Conservation (phyloP, 345 rosid species). For the Geranium brycei region DNA sequence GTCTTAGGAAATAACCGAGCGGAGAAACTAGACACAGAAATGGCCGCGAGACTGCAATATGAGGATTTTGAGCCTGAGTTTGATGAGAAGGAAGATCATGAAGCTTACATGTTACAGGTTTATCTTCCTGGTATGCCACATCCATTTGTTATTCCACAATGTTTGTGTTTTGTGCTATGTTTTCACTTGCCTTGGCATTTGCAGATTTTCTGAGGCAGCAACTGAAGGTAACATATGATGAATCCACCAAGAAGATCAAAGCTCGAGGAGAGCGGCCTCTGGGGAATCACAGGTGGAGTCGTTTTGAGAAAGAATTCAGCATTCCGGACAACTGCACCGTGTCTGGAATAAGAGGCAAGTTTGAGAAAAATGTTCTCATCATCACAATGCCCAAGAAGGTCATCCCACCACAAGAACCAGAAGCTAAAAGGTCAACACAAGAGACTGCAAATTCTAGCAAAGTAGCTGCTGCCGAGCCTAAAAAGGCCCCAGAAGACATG, state of each 20-base stretch:
- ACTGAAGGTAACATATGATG: background rate
- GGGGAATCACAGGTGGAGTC: background rate
- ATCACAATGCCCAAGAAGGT: conserved; percentile 8
- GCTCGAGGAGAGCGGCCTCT: conserved; percentile 6
- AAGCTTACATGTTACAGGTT: background rate
- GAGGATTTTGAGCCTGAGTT: conserved; percentile 2
- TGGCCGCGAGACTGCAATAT: background rate
- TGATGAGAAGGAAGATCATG: background rate
- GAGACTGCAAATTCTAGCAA: background rate
- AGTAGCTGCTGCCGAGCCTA: background rate
- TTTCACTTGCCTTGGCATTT: background rate
- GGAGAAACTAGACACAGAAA: background rate
- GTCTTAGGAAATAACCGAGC: background rate
- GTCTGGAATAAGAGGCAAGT: background rate
- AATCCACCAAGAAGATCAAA: background rate
- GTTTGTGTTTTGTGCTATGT: background rate
- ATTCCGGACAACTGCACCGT: conserved; percentile 1
- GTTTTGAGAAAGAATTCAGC: background rate
- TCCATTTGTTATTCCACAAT: background rate
- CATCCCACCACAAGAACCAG: background rate
- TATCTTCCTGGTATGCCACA: conserved; percentile 1
- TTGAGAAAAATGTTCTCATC: conserved; percentile 2
- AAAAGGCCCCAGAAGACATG: too few species aligned
- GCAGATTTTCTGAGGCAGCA: conserved; percentile 9
- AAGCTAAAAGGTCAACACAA: background rate